Evolutionary conservation across 768 basidiomycete species (phyloP), one percentile per base, ranked within the genome.

Genomic region (Royoungia palumana): DNA sequence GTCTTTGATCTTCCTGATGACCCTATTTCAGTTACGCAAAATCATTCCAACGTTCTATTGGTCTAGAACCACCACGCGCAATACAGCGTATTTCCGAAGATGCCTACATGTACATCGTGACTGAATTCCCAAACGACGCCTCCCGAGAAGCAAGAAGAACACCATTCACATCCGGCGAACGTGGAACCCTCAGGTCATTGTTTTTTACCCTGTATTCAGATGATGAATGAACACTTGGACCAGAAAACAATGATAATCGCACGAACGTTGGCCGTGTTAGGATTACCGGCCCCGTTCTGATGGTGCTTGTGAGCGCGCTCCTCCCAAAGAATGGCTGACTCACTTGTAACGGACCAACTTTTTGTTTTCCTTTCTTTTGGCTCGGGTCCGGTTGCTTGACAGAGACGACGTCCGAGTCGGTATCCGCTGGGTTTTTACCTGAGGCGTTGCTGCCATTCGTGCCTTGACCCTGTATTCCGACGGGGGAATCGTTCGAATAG

Each of bases 401-500:
- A 0, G 28, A 35, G 10, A 27, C 14, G 38, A 34, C 25, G 2
- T 35, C n/a, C n/a, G n/a, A n/a, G n/a, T n/a, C 30, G 3, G 14
- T 2, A 0, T 17, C 28, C 16, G 8, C 20, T 0, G 13, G 3
- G 6, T 12, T 17, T 11, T 32, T 11, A 3, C 35, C 25, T 1
- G 9, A 7, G 5, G 41, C 9, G 16, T 22, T 8, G 2, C 43
- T 17, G 17, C 42, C 47, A 38, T 45, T 44, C 11, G 2, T 6
- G 28, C 17, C 19, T 52, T 65, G 58, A 22, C 51, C 50, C 17
- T 27, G 49, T 17, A 17, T 3, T 13, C 36, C 9, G 38, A 45
- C 51, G 34, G n/a, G 24, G n/a, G 25, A 43, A 5, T 45, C 49
- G 44, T 50, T 41, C 8, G 44, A 38, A 2, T 22, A 50, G 5